Conservation (phyloP, 192 early-diverging fungal species). For the Phycomyces blakesleeanus region DNA sequence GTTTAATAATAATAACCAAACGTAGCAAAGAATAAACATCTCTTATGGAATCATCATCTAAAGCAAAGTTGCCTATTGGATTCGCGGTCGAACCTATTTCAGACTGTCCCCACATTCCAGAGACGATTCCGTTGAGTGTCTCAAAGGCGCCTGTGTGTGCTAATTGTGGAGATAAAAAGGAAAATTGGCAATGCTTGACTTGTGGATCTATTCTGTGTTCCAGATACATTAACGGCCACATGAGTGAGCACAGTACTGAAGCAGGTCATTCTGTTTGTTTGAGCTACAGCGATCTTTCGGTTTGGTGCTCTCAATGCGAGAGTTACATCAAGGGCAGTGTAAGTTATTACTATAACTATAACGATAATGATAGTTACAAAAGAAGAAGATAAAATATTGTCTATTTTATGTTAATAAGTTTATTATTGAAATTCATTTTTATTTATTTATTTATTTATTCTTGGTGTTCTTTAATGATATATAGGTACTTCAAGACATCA, state of each 20-base stretch:
- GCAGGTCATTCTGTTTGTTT: not conserved
- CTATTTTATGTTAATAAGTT: not conserved
- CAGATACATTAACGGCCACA: not conserved
- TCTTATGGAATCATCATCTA: not conserved
- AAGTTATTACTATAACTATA: too few relatives aligned
- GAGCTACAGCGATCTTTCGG: not conserved
- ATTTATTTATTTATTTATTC: too few relatives aligned
- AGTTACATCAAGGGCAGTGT: not conserved
- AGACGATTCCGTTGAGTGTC: not conserved
- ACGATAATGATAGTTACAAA: too few relatives aligned
- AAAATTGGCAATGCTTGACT: conserved; percentile 1
- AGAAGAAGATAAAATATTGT: not conserved
- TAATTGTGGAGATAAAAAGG: not conserved
- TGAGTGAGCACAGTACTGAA: not conserved
- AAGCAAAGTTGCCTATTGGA: not conserved
- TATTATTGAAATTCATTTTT: too few relatives aligned
- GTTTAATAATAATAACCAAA: too few relatives aligned
- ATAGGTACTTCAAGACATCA: not conserved
- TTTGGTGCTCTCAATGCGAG: not conserved
- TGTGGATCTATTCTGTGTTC: not conserved
- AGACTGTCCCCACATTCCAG: not conserved
- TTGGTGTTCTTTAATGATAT: too few relatives aligned
- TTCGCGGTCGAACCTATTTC: not conserved
- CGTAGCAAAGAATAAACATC: too few relatives aligned
- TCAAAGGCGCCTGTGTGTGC: not conserved